Conservation (phyloP, 148 eudicot species). For the Rheum nobile region DNA sequence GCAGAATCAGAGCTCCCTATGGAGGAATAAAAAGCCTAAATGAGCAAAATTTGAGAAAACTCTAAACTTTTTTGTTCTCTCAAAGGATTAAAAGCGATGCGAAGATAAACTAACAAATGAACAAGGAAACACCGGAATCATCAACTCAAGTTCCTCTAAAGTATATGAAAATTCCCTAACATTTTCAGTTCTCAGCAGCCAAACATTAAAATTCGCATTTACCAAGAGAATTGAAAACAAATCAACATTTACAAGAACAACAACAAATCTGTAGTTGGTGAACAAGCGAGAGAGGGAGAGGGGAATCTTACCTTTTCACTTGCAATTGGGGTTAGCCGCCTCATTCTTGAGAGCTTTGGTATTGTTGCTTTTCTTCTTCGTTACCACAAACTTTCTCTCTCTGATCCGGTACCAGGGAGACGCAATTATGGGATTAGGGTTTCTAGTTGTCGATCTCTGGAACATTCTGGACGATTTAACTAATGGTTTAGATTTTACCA, state of each 20-base stretch:
- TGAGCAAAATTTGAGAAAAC: background rate
- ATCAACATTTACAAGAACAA: background rate
- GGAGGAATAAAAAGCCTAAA: background rate
- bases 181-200: background rate
- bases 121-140: background rate
- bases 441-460: constrained; percentile 24
- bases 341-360: background rate
- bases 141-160: background rate
- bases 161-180: background rate
- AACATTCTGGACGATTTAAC: constrained; percentile 16
- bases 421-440: constrained; percentile 21
- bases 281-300: too few relatives aligned
- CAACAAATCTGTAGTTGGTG: background rate
- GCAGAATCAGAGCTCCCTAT: constrained; percentile 6
- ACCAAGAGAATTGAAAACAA: background rate
- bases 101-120: background rate
- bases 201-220: background rate
- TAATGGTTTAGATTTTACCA: too few relatives aligned
- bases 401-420: constrained; percentile 45
- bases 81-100: background rate
- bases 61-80: background rate
- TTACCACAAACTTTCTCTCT: constrained; percentile 71
- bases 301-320: constrained; percentile 4
- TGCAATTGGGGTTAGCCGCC: background rate
- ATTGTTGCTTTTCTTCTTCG: constrained; percentile 32